Evolutionary conservation across 1,284 basidiomycete species (phyloP).

Genomic region (Vanrija sp.): DNA sequence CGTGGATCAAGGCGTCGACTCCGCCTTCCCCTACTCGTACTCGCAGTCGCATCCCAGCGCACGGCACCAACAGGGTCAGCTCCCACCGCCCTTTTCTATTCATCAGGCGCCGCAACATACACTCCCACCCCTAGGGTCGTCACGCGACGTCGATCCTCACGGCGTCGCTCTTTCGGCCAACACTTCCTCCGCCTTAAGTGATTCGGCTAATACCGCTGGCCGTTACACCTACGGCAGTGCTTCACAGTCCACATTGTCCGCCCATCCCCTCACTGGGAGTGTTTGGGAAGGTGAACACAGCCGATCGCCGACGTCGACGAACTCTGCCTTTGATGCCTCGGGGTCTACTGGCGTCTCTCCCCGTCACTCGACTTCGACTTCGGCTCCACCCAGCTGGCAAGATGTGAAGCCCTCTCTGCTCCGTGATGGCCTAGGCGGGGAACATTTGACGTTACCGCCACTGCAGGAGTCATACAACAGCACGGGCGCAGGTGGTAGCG

Average conservation of each 20-base stretch:
- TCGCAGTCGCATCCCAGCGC: neutral
- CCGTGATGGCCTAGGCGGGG: neutral
- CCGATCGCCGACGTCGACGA: constrained; percentile 10
- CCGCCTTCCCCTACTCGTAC: constrained; percentile 6
- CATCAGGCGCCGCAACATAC: neutral
- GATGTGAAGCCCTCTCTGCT: neutral
- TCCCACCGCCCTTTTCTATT: neutral
- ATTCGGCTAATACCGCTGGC: no score
- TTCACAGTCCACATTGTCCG: no score
- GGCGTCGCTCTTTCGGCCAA: neutral
- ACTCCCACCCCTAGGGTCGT: neutral
- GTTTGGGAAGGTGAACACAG: constrained; percentile 10
- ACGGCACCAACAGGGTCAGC: neutral
- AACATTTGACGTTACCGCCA: constrained; percentile 9
- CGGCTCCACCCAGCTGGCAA: neutral
- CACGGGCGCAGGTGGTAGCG: neutral
- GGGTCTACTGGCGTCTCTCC: constrained; percentile 8
- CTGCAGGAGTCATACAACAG: constrained; percentile 8
- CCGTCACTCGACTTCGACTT: neutral
- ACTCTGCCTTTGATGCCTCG: constrained; percentile 5
- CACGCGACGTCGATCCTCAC: constrained; percentile 8
- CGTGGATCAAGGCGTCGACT: neutral
- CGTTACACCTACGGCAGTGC: no score
- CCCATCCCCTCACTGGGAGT: no score
- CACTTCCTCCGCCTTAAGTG: no score